phyloP scores from a whole-genome alignment of 345 rosid genomes.

The Orychophragmus violaceus region DNA sequence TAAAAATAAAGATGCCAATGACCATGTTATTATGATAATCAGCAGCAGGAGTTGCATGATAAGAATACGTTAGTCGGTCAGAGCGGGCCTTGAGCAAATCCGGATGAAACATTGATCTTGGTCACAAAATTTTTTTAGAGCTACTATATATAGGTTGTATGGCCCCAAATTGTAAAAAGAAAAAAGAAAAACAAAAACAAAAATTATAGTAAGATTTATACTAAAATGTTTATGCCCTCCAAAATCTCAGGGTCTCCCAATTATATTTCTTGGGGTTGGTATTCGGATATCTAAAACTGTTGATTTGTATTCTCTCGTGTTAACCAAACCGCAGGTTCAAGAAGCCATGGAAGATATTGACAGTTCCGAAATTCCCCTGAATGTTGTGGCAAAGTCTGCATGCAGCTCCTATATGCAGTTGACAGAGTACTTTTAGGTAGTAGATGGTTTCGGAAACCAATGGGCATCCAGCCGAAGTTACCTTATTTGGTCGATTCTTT shows the following conservation, averaged over 20 bases:
- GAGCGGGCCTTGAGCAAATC: too few relatives aligned
- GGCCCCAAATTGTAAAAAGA: too few relatives aligned
- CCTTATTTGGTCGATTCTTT: conserved; percentile 90
- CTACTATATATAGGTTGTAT: too few relatives aligned
- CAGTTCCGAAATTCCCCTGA: conserved; percentile 72
- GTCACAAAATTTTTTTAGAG: too few relatives aligned
- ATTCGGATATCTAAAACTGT: not conserved
- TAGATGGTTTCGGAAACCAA: conserved; percentile 88
- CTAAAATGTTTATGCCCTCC: too few relatives aligned
- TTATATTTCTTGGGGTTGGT: too few relatives aligned
- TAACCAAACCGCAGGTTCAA: conserved; percentile 56
- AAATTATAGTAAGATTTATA: too few relatives aligned
- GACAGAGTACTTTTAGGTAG: conserved; percentile 80
- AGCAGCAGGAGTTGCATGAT: not conserved
- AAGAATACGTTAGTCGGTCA: not conserved
- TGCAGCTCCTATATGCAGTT: conserved; percentile 73
- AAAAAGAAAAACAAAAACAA: too few relatives aligned
- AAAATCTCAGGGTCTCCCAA: too few relatives aligned
- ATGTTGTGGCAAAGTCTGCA: conserved; percentile 91
- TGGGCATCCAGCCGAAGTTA: conserved; percentile 90
- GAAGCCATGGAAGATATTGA: conserved; percentile 91
- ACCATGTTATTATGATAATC: not conserved
- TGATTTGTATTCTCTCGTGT: not conserved
- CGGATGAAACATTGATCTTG: too few relatives aligned
- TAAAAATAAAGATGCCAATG: not conserved